These are phyloP conservation scores for Nephelium lappaceum DNA, from an alignment of 345 rosid genomes.

Conservation along the genomic window DNA sequence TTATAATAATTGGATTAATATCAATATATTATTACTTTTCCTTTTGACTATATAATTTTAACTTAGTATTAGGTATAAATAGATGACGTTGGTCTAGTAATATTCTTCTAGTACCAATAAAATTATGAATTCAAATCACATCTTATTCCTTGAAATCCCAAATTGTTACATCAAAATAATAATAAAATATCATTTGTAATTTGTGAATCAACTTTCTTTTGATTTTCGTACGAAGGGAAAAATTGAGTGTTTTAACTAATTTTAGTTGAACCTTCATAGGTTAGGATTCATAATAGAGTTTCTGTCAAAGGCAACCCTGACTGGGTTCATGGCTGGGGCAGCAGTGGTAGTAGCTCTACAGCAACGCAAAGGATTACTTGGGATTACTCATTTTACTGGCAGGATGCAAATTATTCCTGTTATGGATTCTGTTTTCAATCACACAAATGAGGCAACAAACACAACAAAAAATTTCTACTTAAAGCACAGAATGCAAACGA, in stretches of 20 bases:
- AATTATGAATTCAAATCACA: too few species aligned
- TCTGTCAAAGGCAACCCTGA: slow-evolving; percentile 50
- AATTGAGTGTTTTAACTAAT: neutral
- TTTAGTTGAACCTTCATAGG: slow-evolving; percentile 25
- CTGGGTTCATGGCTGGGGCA: slow-evolving; percentile 53
- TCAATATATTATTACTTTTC: too few species aligned
- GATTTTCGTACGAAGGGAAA: neutral
- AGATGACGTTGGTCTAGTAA: too few species aligned
- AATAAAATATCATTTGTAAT: too few species aligned
- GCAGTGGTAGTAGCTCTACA: slow-evolving; percentile 45
- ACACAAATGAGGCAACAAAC: slow-evolving; percentile 34
- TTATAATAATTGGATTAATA: too few species aligned
- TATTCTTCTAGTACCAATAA: too few species aligned
- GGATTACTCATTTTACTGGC: slow-evolving; percentile 43
- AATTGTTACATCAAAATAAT: too few species aligned
- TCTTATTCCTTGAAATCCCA: too few species aligned
- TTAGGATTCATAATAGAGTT: slow-evolving; percentile 53
- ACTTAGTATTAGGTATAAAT: too few species aligned
- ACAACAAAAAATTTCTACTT: neutral
- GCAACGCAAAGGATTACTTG: slow-evolving; percentile 51
- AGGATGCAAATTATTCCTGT: slow-evolving; percentile 46
- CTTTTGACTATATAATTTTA: too few species aligned
- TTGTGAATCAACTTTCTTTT: too few species aligned
- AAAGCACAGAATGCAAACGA: neutral
- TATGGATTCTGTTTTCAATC: slow-evolving; percentile 31